These are phyloP conservation scores for Penicillium antarcticum DNA, from an alignment of 495 filamentous ascomycete species.

Conservation along the genomic window DNA sequence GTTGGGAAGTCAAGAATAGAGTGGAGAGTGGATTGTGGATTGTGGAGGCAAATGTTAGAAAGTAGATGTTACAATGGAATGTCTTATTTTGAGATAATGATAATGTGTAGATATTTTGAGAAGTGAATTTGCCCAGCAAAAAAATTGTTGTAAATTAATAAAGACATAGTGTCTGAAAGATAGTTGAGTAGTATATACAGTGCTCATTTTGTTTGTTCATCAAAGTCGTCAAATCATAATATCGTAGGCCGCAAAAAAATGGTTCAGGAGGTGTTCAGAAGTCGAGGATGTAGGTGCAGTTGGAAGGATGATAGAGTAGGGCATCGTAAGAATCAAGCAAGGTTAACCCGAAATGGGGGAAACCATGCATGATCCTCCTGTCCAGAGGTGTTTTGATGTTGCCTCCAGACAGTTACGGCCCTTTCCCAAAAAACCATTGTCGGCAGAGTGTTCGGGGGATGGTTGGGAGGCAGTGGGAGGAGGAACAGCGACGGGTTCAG, in stretches of 20 bases:
- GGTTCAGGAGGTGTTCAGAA: not conserved
- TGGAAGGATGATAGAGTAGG: not conserved
- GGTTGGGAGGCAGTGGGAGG: not conserved
- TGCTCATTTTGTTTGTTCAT: constrained; percentile 13
- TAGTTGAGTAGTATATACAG: constrained; percentile 19
- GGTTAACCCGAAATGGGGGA: constrained; percentile 14
- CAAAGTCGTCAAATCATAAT: constrained; percentile 12
- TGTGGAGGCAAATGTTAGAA: not conserved
- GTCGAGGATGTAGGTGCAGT: not conserved
- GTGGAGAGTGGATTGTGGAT: not conserved
- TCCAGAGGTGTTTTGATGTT: constrained; percentile 18
- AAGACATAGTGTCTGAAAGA: constrained; percentile 6
- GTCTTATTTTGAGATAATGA: not conserved
- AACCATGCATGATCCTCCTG: constrained; percentile 14
- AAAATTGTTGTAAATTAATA: constrained; percentile 1
- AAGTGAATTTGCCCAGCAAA: constrained; percentile 15
- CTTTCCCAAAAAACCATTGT: constrained; percentile 15
- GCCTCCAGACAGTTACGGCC: constrained; percentile 15
- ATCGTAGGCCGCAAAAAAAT: constrained; percentile 10
- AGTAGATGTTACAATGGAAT: not conserved
- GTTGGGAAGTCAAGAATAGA: constrained; percentile 6
- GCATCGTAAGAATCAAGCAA: not conserved
- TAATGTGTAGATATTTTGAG: too few relatives aligned
- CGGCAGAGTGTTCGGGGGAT: constrained; percentile 2
- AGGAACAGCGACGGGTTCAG: constrained; percentile 1